phyloP scores from a whole-genome alignment of 352 stramenopile species.

The Globisporangium radiosum region DNA sequence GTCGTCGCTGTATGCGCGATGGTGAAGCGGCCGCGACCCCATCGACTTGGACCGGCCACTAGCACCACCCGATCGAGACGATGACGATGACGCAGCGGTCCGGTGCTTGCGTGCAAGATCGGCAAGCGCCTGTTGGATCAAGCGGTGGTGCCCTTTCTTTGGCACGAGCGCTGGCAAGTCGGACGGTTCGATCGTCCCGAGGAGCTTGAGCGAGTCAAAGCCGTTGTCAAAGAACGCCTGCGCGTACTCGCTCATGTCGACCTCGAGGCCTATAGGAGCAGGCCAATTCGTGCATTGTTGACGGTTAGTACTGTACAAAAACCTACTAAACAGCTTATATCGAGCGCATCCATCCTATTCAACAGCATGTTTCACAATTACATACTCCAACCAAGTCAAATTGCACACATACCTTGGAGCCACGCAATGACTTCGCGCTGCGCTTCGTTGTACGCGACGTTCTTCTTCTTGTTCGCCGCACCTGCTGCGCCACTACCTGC shows the following conservation, averaged over 20 bases:
- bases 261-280: conserved; percentile 28
- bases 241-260: conserved; percentile 85
- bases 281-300: too few relatives aligned
- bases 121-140: conserved; percentile 73
- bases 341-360: too few relatives aligned
- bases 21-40: conserved; percentile 9
- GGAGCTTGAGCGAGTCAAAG: conserved; percentile 83
- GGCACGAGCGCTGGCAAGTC: conserved; percentile 69
- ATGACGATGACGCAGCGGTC: conserved; percentile 37
- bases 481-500: conserved; percentile 6
- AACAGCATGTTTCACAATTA: too few relatives aligned
- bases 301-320: too few relatives aligned
- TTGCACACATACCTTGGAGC: conserved; percentile 30
- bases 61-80: conserved; percentile 15
- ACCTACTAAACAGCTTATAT: too few relatives aligned
- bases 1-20: conserved; percentile 69
- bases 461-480: conserved; percentile 34
- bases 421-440: conserved; percentile 79
- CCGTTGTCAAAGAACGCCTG: conserved; percentile 82
- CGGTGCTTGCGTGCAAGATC: conserved; percentile 70
- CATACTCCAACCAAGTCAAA: too few relatives aligned
- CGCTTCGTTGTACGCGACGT: conserved; percentile 38
- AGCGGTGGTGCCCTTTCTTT: conserved; percentile 78
- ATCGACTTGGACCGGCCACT: conserved; percentile 15
- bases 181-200: conserved; percentile 64